Base-by-base conservation (phyloP, 768 basidiomycete genomes). In the Lactarius deliciosus region DNA sequence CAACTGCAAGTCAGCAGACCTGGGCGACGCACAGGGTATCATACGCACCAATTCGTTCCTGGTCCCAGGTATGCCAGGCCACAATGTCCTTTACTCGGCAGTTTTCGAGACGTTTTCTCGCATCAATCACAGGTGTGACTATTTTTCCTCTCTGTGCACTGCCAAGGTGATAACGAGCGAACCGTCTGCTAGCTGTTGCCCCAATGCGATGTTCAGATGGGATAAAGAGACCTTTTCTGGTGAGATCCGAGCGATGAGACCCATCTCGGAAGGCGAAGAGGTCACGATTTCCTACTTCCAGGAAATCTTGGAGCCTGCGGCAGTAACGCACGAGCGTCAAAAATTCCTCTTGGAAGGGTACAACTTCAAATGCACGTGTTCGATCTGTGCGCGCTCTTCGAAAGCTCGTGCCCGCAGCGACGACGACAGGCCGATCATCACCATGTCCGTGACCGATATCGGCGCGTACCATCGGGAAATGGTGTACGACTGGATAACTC, bases 351-450 rank as follows among this genome's bases (percentile, higher is more conserved):
- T 62, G 3, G 22, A 60, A 1, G 72, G 72, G 0, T 79, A 79
- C 65, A 73, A 71, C 9, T 72, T 81, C 66, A 55, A 59, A 25
- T 81, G 79, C 69, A 61, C 70, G 25, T 80, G 80, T 65, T 4
- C 34, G 11, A 66, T 74, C 11, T 79, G 79, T 67, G 36, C 56
- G 54, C 66, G 72, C 20, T 63, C 72, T 20, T 64, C 63, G 25
- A n/a, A 28, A 5, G 41, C 8, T 11, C 63, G 65, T 41, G 57
- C 63, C 65, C 60, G 71, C 34, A 68, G 69, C 60, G 64, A 66
- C 47, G 43, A 59, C 32, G 55, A 65, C 8, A 69, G 72, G 25
- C 25, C 41, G 7, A 20, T 32, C 45, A 41, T 58, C 10, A 43
- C 16, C 30, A 15, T 2, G 16, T 18, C 28, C n/a, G 16, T 63